Base-by-base conservation (phyloP, 2,329 filamentous ascomycete genomes). In the Dothistroma septosporum region DNA sequence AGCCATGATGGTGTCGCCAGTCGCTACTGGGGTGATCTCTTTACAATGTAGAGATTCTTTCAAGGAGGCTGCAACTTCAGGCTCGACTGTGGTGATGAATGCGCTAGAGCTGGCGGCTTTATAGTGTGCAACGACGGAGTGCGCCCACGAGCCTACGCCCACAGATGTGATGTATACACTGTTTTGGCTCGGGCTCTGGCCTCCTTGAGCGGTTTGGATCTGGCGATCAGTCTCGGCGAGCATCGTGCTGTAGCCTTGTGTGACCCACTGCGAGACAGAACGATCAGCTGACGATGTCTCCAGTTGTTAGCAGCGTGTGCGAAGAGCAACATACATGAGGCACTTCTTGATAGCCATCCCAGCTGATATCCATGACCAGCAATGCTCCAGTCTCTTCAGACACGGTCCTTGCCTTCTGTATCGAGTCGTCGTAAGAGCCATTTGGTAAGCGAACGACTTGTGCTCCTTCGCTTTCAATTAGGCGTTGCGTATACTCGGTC, bases 241-340 rank as follows among this genome's bases (percentile, higher is more conserved):
- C 82, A 92, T 87, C 0, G 89, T 91, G 4, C 79, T 80, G 68
- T 93, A 94, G 0, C 90, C 90, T 62, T 93, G 85, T 0, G 91
- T 87, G 22, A 92, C 88, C 85, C 87, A 92, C 73, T 83, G 37
- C n/a, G 5, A 19, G 14, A n/a, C 5, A 44, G 19, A 12, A 41
- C 24, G 9, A 28, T 44, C n/a, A 44, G 41, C 35, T 44, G 41
- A 44, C 16, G 14, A 37, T 37, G 35, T 16, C 16, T 12, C n/a
- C 14, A 44, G 9, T 19, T 44, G 14, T 3, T 16, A 19, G 41
- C 14, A 16, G 6, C 6, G 24, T 28, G 2, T 28, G 24, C 24
- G 24, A 22, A 28, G 21, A 33, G 28, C 24, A 50, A 41, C 37
- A 37, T 37, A 83, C 83, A 74, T 78, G 72, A 0, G 89, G 88